Evolutionary conservation across 208 protist species (phyloP).

Genomic region (Strigomonas galati): DNA sequence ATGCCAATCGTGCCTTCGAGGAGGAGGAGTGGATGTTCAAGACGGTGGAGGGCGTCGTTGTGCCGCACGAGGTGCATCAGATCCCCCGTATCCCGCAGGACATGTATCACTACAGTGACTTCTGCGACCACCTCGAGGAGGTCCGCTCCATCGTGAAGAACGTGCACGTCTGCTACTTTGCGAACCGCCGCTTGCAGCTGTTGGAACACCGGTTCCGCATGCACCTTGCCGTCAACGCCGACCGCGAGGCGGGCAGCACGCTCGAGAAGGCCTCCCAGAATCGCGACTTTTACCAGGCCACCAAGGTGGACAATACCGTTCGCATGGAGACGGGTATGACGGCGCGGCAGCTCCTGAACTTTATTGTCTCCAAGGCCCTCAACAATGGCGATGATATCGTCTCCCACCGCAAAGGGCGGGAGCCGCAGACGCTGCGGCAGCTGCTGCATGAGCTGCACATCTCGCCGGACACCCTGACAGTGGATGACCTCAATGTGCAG

Average conservation of each 20-base stretch:
- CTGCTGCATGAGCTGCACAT: constrained; percentile 74
- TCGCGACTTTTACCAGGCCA: constrained; percentile 94
- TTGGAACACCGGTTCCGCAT: constrained; percentile 92
- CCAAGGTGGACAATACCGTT: constrained; percentile 97
- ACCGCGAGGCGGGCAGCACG: constrained; percentile 70
- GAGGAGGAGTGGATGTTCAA: constrained; percentile 91
- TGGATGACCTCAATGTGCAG: constrained; percentile 96
- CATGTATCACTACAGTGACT: constrained; percentile 85
- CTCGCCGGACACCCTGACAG: constrained; percentile 82
- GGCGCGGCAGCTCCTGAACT: constrained; percentile 92
- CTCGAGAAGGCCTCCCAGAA: constrained; percentile 80
- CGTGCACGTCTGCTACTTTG: constrained; percentile 78
- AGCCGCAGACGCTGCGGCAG: constrained; percentile 84
- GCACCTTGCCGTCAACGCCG: constrained; percentile 91
- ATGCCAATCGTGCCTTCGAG: constrained; percentile 54
- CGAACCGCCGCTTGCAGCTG: constrained; percentile 79
- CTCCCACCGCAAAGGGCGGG: constrained; percentile 66
- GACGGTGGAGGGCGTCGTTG: constrained; percentile 85
- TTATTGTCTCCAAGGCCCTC: constrained; percentile 93
- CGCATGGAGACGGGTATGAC: constrained; percentile 94
- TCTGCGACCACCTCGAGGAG: constrained; percentile 73
- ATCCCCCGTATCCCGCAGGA: constrained; percentile 86
- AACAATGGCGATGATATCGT: constrained; percentile 94
- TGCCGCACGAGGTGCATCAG: constrained; percentile 86
- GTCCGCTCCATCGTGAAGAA: constrained; percentile 59